These are phyloP conservation scores for Nemania sp. DNA, from an alignment of 2,329 filamentous ascomycete genomes.

Conservation along the genomic window DNA sequence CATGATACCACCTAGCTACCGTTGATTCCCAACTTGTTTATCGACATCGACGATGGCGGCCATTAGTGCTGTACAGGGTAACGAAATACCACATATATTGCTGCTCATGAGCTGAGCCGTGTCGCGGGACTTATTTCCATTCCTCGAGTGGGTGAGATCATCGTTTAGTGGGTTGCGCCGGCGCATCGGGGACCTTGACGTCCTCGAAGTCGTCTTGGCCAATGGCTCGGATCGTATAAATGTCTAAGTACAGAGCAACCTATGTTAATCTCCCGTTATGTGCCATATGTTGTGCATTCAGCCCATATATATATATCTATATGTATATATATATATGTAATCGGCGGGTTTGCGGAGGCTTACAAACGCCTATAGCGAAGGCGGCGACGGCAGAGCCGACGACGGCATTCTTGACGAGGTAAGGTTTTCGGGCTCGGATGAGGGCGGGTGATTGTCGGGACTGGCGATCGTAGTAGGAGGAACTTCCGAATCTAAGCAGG, in stretches of 20 bases:
- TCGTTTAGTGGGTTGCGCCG: slow-evolving; percentile 49
- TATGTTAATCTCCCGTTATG: slow-evolving; percentile 21
- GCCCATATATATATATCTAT: too few species aligned
- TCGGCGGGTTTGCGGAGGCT: too few species aligned
- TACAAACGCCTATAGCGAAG: slow-evolving; percentile 90
- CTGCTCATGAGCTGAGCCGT: neutral
- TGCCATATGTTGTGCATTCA: neutral
- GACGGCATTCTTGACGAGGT: slow-evolving; percentile 87
- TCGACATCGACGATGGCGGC: slow-evolving; percentile 21
- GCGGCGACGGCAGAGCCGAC: slow-evolving; percentile 81
- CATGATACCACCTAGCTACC: slow-evolving; percentile 47
- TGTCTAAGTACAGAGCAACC: slow-evolving; percentile 55
- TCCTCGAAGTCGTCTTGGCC: slow-evolving; percentile 98
- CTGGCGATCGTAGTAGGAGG: slow-evolving; percentile 90
- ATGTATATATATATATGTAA: too few species aligned
- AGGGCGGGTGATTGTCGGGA: slow-evolving; percentile 89
- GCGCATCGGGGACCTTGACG: slow-evolving; percentile 85
- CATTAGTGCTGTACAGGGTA: slow-evolving; percentile 15
- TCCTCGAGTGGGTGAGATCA: neutral
- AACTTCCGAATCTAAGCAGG: slow-evolving; percentile 59
- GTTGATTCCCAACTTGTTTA: slow-evolving; percentile 22
- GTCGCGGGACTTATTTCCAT: neutral
- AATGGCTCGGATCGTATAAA: slow-evolving; percentile 80
- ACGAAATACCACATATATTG: slow-evolving; percentile 13
- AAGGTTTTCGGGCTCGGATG: slow-evolving; percentile 90